Base-by-base conservation (phyloP, 1,284 basidiomycete genomes). In the Boletus sp. region DNA sequence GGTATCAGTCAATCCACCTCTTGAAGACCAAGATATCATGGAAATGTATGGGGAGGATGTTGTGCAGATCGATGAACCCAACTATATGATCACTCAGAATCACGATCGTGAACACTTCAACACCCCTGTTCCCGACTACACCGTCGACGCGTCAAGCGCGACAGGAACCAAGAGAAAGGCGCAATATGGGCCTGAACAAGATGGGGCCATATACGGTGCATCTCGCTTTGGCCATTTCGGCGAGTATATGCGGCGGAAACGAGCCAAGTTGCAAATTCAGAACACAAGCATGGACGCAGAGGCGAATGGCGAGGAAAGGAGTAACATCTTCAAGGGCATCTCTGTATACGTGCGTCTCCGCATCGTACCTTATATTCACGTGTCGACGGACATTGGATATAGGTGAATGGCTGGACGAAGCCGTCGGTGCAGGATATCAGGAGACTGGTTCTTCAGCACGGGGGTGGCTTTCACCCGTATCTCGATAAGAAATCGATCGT, bases 331-430 rank as follows among this genome's bases (percentile, higher is more conserved):
- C 56, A 69, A 73, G 26, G 86, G 82, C 1, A 52, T 94, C 19
- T 74, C 84, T 0, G 84, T 95, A 49, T 91, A 94, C 67, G 93
- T 94, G 64, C 58, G 79, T 68, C 25, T 14, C 19, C 13, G 10
- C 29, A 34, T 41, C 37, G 43, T 52, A 13, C 43, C 26, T 33
- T 14, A 10, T 26, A n/a, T 34, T 23, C 20, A 42, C 16, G 10
- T 51, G 14, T 16, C 5, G 16, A 30, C 30, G 5, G 16, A 23
- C 8, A 47, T 9, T 45, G 48, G 8, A 23, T 22, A 19, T 52
- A 92, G 89, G 85, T 94, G 54, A 97, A 96, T 61, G 94, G 94
- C 0, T 90, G 83, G 72, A 96, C 93, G 1, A 74, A 80, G 23
- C 94, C 94, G 6, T 91, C 93, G 4, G 81, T 93, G 44, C 88